Conservation (phyloP, 2,329 filamentous ascomycete species). For the Cercospora beticola region DNA sequence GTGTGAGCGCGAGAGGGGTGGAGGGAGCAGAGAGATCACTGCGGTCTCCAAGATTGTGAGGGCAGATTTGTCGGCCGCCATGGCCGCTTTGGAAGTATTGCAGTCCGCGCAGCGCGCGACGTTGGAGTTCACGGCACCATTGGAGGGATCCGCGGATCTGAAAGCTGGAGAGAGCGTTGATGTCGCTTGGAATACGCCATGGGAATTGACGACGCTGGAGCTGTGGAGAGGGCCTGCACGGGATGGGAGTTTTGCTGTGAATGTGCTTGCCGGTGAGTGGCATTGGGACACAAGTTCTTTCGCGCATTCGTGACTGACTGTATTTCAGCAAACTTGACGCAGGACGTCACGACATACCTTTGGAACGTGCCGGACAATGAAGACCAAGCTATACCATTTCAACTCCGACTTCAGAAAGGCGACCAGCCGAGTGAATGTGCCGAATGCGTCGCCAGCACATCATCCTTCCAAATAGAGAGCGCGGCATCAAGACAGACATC, state of each 20-base stretch:
- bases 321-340: conserved; percentile 9
- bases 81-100: conserved; percentile 18
- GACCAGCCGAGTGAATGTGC: conserved; percentile 16
- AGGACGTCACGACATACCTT: conserved; percentile 11
- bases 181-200: conserved; percentile 23
- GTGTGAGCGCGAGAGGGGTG: background rate
- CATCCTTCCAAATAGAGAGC: conserved; percentile 1
- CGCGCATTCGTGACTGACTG: background rate
- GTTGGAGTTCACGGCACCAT: conserved; percentile 13
- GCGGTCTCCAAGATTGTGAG: background rate
- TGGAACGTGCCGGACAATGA: conserved; percentile 6
- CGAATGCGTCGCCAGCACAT: conserved; percentile 10
- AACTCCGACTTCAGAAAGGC: conserved; percentile 18
- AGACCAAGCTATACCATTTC: background rate
- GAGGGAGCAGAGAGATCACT: background rate
- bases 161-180: conserved; percentile 10
- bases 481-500: background rate
- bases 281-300: background rate
- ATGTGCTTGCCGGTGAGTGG: conserved; percentile 21
- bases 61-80: background rate
- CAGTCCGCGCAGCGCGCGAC: conserved; percentile 11
- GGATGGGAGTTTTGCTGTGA: conserved; percentile 18
- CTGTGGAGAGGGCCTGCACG: conserved; percentile 16
- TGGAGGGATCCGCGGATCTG: background rate
- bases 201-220: conserved; percentile 18